A percentile compares a stretch with the other conserved stretches of the same genome.
These are phyloP conservation scores for Suhomyces maxii DNA, from an alignment of 1,139 yeast species.

Conservation along the genomic window DNA sequence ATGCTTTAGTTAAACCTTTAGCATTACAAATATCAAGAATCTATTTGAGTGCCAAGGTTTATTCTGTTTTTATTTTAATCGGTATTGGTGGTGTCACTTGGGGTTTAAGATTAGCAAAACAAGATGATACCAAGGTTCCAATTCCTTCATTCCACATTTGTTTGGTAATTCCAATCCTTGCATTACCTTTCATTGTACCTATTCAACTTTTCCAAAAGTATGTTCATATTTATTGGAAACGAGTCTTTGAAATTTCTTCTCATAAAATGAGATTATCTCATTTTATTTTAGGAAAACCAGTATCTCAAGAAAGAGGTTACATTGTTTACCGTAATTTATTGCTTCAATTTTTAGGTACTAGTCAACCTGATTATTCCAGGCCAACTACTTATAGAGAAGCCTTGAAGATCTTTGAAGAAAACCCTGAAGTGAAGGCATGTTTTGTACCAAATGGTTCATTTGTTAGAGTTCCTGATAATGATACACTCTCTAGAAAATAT, in stretches of 20 bases:
- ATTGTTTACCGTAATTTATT: slow-evolving; percentile 56
- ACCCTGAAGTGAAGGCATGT: slow-evolving; percentile 43
- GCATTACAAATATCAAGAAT: slow-evolving; percentile 72
- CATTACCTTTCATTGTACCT: not conserved
- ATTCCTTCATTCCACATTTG: not conserved
- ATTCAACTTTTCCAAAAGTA: slow-evolving; percentile 27
- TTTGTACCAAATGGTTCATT: slow-evolving; percentile 79
- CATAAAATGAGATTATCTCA: slow-evolving; percentile 70
- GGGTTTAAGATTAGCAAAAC: slow-evolving; percentile 38
- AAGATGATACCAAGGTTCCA: not conserved
- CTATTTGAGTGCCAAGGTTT: slow-evolving; percentile 71
- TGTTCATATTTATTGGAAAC: slow-evolving; percentile 58
- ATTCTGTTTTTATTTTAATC: slow-evolving; percentile 65
- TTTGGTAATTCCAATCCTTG: not conserved
- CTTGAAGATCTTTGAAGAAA: slow-evolving; percentile 37
- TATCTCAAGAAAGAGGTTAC: slow-evolving; percentile 74
- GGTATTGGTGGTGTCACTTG: slow-evolving; percentile 75
- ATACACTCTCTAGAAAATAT: slow-evolving; percentile 65
- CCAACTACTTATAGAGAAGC: slow-evolving; percentile 60
- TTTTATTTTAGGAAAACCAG: slow-evolving; percentile 68
- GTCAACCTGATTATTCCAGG: slow-evolving; percentile 55
- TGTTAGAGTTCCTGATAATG: slow-evolving; percentile 85
- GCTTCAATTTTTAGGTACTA: slow-evolving; percentile 38
- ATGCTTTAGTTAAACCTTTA: slow-evolving; percentile 79
- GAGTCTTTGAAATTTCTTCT: slow-evolving; percentile 58